A percentile compares a stretch with the other conserved stretches of the same genome.
These are phyloP conservation scores for Neurospora sublineolata DNA, from an alignment of 495 filamentous ascomycete genomes.

Conservation along the genomic window DNA sequence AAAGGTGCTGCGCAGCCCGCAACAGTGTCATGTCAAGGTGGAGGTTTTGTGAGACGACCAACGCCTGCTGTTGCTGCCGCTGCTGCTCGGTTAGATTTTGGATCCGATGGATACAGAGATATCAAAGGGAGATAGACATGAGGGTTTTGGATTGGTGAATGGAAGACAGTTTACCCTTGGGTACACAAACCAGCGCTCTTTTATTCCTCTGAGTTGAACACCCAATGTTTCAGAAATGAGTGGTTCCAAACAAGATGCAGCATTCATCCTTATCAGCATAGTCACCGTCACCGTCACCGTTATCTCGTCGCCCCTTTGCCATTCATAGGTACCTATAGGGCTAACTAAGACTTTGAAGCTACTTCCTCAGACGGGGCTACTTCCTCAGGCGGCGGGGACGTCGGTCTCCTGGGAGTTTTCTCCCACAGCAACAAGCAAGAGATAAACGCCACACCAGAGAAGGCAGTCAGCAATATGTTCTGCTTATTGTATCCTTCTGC, in stretches of 20 bases:
- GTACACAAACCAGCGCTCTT: not conserved
- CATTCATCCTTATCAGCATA: not conserved
- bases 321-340: not conserved
- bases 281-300: not conserved
- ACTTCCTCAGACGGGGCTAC: not conserved
- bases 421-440: not conserved
- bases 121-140: not conserved
- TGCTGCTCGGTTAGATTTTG: not conserved
- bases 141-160: not conserved
- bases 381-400: too few species aligned
- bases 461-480: not conserved
- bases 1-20: not conserved
- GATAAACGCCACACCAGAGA: not conserved
- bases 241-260: not conserved
- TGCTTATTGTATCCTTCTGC: constrained; percentile 2
- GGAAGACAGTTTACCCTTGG: not conserved
- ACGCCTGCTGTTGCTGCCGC: not conserved
- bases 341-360: not conserved
- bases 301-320: not conserved
- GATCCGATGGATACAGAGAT: not conserved
- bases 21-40: not conserved
- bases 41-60: not conserved
- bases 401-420: not conserved
- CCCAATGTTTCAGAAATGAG: not conserved
- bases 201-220: not conserved